Evolutionary conservation across 768 basidiomycete genomes (phyloP), one percentile per base, ranked within the genome.

Genomic region (Cytidiella melzeri): DNA sequence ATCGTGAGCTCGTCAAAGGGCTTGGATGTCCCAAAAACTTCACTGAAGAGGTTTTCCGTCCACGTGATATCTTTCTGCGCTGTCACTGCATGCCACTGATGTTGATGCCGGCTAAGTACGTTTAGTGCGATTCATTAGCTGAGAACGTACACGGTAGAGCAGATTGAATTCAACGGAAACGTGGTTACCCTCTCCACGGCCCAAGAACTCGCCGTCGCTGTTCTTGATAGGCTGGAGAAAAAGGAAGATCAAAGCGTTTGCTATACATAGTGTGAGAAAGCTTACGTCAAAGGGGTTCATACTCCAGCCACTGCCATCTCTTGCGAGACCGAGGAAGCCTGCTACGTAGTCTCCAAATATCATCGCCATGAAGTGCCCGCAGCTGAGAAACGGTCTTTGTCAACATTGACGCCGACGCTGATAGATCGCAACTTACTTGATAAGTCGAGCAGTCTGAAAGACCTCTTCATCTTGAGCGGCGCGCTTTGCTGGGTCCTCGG

Each of bases 81-180:
- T n/a, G 65, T 64, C 36, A 56, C 60, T 4, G 61, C 61, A 50
- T 65, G 70, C 67, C 64, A 70, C 55, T 68, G 61, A n/a, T n/a
- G n/a, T n/a, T n/a, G n/a, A n/a, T n/a, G n/a, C n/a, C n/a, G n/a
- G n/a, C n/a, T n/a, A n/a, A n/a, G n/a, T n/a, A n/a, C n/a, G n/a
- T n/a, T n/a, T n/a, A n/a, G n/a, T n/a, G n/a, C n/a, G n/a, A n/a
- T n/a, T n/a, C n/a, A n/a, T n/a, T n/a, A n/a, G n/a, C n/a, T 50
- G 13, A 19, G 50, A 43, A 51, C 65, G 59, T 60, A 64, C 65
- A 44, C 62, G 70, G 55, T 76, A 74, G 15, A 75, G 60, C 20
- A 76, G 55, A 57, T 74, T 89, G 70, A 91, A 90, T 65, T 91
- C 89, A 27, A 88, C 61, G 0, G 87, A 87, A 50, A 80, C 78